Percentiles rank a stretch among this genome's conserved stretches.
Conservation (phyloP, 169 alveolate genomes). For the Cyclospora cayetanensis region DNA sequence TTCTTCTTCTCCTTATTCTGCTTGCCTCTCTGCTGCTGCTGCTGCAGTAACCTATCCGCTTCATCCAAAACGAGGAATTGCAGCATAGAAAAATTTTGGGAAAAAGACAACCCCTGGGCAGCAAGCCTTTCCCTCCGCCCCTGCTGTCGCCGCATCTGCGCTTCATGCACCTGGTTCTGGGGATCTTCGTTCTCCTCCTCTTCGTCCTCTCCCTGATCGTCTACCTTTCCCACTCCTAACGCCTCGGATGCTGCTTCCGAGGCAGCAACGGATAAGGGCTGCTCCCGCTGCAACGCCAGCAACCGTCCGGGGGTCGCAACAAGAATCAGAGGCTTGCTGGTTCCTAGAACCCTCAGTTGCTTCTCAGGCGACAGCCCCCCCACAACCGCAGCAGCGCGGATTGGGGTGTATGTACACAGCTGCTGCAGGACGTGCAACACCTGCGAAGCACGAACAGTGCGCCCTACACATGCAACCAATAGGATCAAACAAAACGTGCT, state of each 20-base stretch:
- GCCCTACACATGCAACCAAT: too few relatives aligned
- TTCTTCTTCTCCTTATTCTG: not conserved
- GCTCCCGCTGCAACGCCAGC: not conserved
- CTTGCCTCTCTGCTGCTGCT: not conserved
- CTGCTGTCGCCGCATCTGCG: not conserved
- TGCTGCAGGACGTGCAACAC: not conserved
- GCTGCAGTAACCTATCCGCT: slow-evolving; percentile 87
- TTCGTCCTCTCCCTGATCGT: not conserved
- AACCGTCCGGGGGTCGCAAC: slow-evolving; percentile 99
- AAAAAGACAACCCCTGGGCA: not conserved
- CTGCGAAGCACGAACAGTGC: too few relatives aligned
- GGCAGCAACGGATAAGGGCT: not conserved
- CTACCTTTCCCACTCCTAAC: too few relatives aligned
- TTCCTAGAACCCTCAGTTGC: slow-evolving; percentile 92
- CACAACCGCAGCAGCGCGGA: slow-evolving; percentile 82
- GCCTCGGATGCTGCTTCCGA: not conserved
- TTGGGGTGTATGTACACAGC: slow-evolving; percentile 24
- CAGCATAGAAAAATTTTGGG: not conserved
- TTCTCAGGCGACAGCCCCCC: slow-evolving; percentile 97
- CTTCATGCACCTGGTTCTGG: not conserved
- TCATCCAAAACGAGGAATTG: slow-evolving; percentile 82
- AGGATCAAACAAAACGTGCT: too few relatives aligned
- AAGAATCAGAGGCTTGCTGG: slow-evolving; percentile 94
- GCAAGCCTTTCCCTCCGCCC: not conserved
- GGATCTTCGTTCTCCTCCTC: not conserved